phyloP scores from a whole-genome alignment of 805 yeast genomes.

The Candida piceae region DNA sequence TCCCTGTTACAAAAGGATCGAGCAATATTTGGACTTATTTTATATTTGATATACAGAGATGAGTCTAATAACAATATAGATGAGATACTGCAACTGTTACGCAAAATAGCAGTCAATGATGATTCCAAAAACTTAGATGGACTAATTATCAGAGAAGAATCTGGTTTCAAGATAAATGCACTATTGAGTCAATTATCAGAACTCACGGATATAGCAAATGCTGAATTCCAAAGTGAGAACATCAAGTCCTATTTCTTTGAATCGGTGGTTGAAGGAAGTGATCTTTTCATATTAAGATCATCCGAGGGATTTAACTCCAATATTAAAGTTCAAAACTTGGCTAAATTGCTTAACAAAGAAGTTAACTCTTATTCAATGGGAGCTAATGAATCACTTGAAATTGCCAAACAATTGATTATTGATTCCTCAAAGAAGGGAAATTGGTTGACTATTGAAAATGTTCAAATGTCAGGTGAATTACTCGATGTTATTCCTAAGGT shows the following conservation, averaged over 20 bases:
- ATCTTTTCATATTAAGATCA: conserved; percentile 50
- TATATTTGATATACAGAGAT: conserved; percentile 23
- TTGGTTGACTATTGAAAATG: conserved; percentile 79
- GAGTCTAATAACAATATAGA: not conserved
- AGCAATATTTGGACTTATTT: conserved; percentile 36
- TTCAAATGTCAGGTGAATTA: conserved; percentile 70
- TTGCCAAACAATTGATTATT: conserved; percentile 51
- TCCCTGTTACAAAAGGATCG: conserved; percentile 44
- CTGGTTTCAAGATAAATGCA: no score
- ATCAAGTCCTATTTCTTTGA: conserved; percentile 15
- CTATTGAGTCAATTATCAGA: no score
- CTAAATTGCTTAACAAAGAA: conserved; percentile 25
- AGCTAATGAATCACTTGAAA: conserved; percentile 54
- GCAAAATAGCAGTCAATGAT: no score
- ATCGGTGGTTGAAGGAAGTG: conserved; percentile 19
- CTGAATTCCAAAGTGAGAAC: not conserved
- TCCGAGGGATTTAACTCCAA: conserved; percentile 67
- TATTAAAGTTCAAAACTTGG: conserved; percentile 41
- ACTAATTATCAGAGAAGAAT: no score
- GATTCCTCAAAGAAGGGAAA: conserved; percentile 42
- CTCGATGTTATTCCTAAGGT: conserved; percentile 46
- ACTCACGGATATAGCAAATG: not conserved
- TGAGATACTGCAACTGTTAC: no score
- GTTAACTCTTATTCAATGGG: conserved; percentile 64
- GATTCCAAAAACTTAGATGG: no score